Conservation (phyloP, 1,284 basidiomycete species). For the Trichosporon ovoides region DNA sequence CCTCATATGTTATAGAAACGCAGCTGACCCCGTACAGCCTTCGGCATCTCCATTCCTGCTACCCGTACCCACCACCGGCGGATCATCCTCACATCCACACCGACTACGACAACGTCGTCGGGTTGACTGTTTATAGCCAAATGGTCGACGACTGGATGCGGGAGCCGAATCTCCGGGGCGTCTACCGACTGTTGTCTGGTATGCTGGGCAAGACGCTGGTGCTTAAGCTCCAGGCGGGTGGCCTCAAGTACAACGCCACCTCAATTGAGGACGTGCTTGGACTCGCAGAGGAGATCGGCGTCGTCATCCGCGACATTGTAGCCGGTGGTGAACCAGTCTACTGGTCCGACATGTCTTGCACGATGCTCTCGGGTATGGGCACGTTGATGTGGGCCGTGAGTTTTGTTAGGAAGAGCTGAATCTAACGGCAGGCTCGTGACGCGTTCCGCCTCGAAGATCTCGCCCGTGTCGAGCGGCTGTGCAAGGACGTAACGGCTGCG, state of each 20-base stretch:
- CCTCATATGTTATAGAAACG: background rate
- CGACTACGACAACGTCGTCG: background rate
- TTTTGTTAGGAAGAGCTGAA: background rate
- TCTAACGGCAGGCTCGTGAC: background rate
- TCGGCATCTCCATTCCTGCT: background rate
- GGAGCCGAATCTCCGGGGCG: background rate
- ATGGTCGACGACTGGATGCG: constrained; percentile 1
- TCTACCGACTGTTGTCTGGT: background rate
- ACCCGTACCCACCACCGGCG: background rate
- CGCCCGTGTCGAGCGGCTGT: background rate
- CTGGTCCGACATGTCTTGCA: constrained; percentile 4
- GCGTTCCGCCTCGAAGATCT: background rate
- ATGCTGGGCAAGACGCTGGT: constrained; percentile 2
- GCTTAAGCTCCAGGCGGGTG: background rate
- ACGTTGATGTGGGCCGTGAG: background rate
- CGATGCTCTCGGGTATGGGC: constrained; percentile 1
- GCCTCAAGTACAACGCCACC: background rate
- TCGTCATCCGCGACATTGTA: background rate
- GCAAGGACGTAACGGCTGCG: background rate
- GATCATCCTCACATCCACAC: background rate
- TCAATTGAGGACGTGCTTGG: background rate
- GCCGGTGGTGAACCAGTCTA: background rate
- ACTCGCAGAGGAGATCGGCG: background rate
- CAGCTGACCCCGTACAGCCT: background rate
- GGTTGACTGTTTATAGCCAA: background rate